Percentiles rank a stretch among this genome's conserved stretches.
Evolutionary conservation across 1,284 basidiomycete species (phyloP).

Genomic region (Entoloma clypeatum): DNA sequence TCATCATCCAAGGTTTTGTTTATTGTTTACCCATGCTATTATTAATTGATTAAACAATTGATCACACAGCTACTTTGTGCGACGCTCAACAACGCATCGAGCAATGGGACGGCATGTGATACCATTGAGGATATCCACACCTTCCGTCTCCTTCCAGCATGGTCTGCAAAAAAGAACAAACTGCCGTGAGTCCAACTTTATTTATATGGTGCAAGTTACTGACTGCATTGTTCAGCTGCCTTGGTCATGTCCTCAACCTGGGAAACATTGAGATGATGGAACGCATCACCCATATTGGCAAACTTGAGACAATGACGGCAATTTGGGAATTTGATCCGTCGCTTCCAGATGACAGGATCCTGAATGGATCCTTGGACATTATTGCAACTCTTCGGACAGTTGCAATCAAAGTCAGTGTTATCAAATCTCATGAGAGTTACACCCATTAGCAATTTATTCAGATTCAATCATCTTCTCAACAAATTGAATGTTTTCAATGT

Average conservation of each 20-base stretch:
- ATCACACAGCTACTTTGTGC: slow-evolving; percentile 16
- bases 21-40: neutral
- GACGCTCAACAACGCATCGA: slow-evolving; percentile 20
- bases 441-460: neutral
- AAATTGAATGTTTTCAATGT: neutral
- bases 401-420: slow-evolving; percentile 4
- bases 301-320: slow-evolving; percentile 13
- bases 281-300: too few relatives aligned
- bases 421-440: neutral
- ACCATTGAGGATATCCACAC: slow-evolving; percentile 9
- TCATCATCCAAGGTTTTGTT: slow-evolving; percentile 20
- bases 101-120: too few relatives aligned
- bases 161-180: slow-evolving; percentile 12
- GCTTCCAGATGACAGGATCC: slow-evolving; percentile 1
- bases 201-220: too few relatives aligned
- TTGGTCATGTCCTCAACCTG: too few relatives aligned
- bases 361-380: slow-evolving; percentile 3
- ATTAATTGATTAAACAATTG: too few relatives aligned
- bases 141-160: slow-evolving; percentile 5
- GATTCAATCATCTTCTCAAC: slow-evolving; percentile 4
- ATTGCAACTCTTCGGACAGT: slow-evolving; percentile 3
- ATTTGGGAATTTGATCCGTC: slow-evolving; percentile 7
- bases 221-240: too few relatives aligned
- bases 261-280: too few relatives aligned
- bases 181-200: slow-evolving; percentile 14